These are phyloP conservation scores for Asterophora parasitica DNA, from an alignment of 768 basidiomycete species.

Conservation along the genomic window DNA sequence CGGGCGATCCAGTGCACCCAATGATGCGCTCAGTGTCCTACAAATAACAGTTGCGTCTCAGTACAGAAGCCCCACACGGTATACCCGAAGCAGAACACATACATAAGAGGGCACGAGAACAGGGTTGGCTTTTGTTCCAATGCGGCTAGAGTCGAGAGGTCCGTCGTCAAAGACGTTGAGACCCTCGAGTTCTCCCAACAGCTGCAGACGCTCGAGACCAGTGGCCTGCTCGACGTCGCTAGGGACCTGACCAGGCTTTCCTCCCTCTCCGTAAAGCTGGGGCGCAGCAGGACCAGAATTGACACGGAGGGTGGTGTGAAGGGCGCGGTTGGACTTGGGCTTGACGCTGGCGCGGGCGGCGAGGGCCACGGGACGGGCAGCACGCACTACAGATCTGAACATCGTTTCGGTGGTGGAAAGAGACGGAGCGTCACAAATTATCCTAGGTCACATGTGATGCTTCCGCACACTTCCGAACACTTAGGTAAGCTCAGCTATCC, in stretches of 20 bases:
- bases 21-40: conserved; percentile 81
- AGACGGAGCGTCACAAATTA: conserved; percentile 17
- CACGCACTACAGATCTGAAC: conserved; percentile 43
- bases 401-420: conserved; percentile 27
- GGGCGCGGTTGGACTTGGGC: conserved; percentile 38
- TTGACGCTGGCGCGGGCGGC: conserved; percentile 34
- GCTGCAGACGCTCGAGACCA: conserved; percentile 93
- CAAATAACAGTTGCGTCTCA: conserved; percentile 4
- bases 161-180: conserved; percentile 85
- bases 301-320: conserved; percentile 54
- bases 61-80: background rate
- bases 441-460: conserved; percentile 21
- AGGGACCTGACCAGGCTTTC: conserved; percentile 69
- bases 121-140: conserved; percentile 86
- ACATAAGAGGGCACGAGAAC: conserved; percentile 86
- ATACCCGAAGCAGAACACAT: conserved; percentile 25
- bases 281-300: conserved; percentile 58
- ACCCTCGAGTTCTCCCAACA: conserved; percentile 84
- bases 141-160: conserved; percentile 76
- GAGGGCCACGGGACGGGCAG: conserved; percentile 38
- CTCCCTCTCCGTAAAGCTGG: conserved; percentile 66
- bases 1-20: conserved; percentile 93
- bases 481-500: conserved; percentile 7
- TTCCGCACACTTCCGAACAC: conserved; percentile 28
- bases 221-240: conserved; percentile 90